A percentile compares a stretch with the other conserved stretches of the same genome.
These are phyloP conservation scores for Fraxinus sp. DNA, from an alignment of 305 asterid genomes.

Conservation along the genomic window DNA sequence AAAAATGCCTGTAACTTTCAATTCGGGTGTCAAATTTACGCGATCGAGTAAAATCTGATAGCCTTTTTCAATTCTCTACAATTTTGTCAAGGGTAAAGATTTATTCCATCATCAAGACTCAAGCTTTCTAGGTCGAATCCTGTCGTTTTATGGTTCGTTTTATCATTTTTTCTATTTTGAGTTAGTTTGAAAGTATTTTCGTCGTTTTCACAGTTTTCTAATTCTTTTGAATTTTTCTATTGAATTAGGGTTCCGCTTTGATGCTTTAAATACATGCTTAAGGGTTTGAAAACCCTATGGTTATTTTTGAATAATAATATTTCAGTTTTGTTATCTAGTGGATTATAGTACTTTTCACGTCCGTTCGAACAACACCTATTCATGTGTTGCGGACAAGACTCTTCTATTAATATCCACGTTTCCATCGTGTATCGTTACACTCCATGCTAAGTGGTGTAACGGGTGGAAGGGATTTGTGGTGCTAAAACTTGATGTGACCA, in stretches of 20 bases:
- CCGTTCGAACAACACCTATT: not conserved
- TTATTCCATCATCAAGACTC: not conserved
- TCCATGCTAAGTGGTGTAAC: not conserved
- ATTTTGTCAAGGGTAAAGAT: not conserved
- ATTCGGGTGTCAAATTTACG: not conserved
- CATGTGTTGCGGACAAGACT: not conserved
- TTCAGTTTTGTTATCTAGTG: no score
- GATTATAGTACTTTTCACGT: not conserved
- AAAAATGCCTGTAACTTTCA: not conserved
- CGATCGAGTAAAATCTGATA: no score
- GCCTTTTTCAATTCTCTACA: not conserved
- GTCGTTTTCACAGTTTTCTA: no score
- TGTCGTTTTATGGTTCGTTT: not conserved
- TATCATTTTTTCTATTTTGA: not conserved
- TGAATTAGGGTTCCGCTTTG: no score
- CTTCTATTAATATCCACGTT: not conserved
- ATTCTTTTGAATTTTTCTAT: no score
- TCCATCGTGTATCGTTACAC: not conserved
- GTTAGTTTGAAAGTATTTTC: not conserved
- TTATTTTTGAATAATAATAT: no score
- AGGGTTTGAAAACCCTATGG: no score
- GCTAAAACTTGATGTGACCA: not conserved
- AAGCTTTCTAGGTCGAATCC: not conserved
- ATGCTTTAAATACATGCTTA: no score
- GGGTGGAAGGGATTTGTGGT: not conserved